A percentile compares a stretch with the other conserved stretches of the same genome.
Evolutionary conservation across 192 early-diverging fungal genomes (phyloP).

Genomic region (Paraglomus occultum): DNA sequence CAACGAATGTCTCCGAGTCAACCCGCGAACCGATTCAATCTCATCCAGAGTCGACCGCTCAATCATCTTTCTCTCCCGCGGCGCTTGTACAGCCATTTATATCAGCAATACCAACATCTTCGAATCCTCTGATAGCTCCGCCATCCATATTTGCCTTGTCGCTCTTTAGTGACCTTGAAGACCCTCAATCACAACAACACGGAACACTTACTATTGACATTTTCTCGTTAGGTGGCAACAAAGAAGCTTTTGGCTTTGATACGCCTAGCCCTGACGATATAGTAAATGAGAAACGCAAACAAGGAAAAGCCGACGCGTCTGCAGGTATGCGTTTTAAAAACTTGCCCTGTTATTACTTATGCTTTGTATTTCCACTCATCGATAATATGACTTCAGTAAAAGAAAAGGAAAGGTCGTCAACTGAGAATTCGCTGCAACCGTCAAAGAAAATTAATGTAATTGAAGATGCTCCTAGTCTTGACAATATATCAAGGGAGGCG

Average conservation of each 20-base stretch:
- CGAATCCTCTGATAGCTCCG: slow-evolving; percentile 33
- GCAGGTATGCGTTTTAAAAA: slow-evolving; percentile 18
- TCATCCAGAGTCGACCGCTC: not conserved
- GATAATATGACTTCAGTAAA: slow-evolving; percentile 30
- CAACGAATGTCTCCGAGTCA: not conserved
- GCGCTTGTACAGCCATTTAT: not conserved
- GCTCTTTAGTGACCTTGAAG: slow-evolving; percentile 32
- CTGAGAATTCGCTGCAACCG: slow-evolving; percentile 36
- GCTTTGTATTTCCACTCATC: slow-evolving; percentile 24
- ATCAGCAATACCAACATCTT: not conserved
- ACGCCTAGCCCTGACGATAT: slow-evolving; percentile 83
- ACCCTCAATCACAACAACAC: slow-evolving; percentile 11
- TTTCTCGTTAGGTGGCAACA: slow-evolving; percentile 4
- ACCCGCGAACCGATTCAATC: not conserved
- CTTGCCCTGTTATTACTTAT: slow-evolving; percentile 3
- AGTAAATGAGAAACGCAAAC: slow-evolving; percentile 55
- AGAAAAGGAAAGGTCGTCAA: slow-evolving; percentile 33
- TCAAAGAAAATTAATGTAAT: slow-evolving; percentile 69
- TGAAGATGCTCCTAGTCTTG: slow-evolving; percentile 78
- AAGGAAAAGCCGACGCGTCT: slow-evolving; percentile 18
- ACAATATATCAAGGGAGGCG: slow-evolving; percentile 67
- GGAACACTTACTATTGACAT: slow-evolving; percentile 20
- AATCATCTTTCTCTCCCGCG: not conserved
- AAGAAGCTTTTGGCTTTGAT: slow-evolving; percentile 60
- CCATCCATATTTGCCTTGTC: slow-evolving; percentile 41